phyloP scores from a whole-genome alignment of 2,329 filamentous ascomycete species.

The Xylaria sp. region DNA sequence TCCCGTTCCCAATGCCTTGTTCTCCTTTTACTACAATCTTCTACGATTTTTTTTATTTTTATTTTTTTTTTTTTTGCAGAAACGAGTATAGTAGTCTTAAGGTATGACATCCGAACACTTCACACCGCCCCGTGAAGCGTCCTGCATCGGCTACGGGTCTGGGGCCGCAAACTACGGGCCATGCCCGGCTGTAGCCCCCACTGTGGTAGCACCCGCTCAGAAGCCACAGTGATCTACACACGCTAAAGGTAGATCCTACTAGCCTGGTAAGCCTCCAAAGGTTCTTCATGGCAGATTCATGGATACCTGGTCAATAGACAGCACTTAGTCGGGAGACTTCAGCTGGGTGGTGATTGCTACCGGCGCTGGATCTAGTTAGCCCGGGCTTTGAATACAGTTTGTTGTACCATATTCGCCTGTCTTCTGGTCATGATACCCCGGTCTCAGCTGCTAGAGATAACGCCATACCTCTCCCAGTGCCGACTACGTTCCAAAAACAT shows the following conservation, averaged over 20 bases:
- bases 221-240: constrained; percentile 21
- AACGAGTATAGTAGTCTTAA: no score
- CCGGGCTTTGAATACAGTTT: neutral
- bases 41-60: no score
- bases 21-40: no score
- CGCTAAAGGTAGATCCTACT: constrained; percentile 8
- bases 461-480: neutral
- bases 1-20: no score
- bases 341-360: neutral
- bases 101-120: no score
- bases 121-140: neutral
- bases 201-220: neutral
- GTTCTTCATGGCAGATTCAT: neutral
- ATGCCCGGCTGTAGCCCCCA: neutral
- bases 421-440: no score
- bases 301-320: constrained; percentile 3
- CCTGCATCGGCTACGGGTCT: constrained; percentile 14
- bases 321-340: neutral
- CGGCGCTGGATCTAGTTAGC: constrained; percentile 1
- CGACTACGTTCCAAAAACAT: neutral
- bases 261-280: neutral
- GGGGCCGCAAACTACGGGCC: constrained; percentile 2
- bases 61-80: no score
- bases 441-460: neutral
- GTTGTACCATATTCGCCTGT: no score